Conservation (phyloP, 1,284 basidiomycete genomes). For the Apiotrichum siamense region DNA sequence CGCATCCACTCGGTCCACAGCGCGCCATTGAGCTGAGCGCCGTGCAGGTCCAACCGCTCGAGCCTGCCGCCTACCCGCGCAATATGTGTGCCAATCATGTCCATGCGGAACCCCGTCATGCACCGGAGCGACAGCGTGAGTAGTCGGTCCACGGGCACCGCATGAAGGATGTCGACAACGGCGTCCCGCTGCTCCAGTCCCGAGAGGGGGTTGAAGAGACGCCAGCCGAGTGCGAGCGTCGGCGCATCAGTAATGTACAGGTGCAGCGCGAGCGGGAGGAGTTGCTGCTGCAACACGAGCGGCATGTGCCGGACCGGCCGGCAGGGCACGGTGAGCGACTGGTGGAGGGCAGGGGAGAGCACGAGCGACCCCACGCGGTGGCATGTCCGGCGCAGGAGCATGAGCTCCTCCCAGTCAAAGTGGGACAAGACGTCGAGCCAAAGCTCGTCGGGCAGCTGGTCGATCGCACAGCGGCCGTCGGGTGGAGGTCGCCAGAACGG, state of each 20-base stretch:
- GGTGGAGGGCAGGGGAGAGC: conserved; percentile 23
- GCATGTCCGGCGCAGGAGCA: conserved; percentile 18
- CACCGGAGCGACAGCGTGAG: conserved; percentile 24
- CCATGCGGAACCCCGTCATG: conserved; percentile 20
- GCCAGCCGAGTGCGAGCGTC: neutral
- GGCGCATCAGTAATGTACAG: conserved; percentile 25
- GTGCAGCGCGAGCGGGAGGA: conserved; percentile 24
- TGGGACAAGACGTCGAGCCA: conserved; percentile 22
- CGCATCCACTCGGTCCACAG: neutral
- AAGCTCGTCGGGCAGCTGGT: conserved; percentile 29
- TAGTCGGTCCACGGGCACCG: conserved; percentile 22
- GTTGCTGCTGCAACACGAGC: conserved; percentile 4
- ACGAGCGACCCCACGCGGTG: conserved; percentile 13
- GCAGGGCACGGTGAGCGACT: conserved; percentile 13
- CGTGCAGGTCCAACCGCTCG: conserved; percentile 27
- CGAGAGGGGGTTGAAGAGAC: conserved; percentile 2
- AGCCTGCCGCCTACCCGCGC: conserved; percentile 18
- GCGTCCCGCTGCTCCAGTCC: neutral
- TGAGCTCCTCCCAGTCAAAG: conserved; percentile 22
- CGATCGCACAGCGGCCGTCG: conserved; percentile 19
- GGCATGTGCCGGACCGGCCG: conserved; percentile 11
- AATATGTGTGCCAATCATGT: conserved; percentile 18
- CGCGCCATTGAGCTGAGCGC: conserved; percentile 15
- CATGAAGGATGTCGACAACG: conserved; percentile 12
- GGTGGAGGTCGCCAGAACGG: neutral